Evolutionary conservation across 257 asterid species (phyloP).

Genomic region (Primulina tabacum): DNA sequence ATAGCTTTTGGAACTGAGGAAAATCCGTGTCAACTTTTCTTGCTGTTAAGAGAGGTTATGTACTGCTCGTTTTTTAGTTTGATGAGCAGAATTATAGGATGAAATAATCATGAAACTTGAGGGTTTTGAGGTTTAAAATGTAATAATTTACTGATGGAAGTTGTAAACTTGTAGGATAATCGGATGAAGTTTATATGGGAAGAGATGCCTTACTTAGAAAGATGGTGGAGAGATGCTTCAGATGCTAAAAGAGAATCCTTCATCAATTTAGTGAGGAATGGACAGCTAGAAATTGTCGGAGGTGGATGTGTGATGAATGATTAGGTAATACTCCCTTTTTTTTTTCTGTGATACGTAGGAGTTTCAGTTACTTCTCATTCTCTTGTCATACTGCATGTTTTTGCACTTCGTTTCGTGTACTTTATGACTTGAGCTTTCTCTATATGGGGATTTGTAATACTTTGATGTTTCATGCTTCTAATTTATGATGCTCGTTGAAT

Average conservation of each 20-base stretch:
- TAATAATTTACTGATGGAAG: conserved; percentile 20
- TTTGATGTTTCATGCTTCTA: conserved; percentile 4
- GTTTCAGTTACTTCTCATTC: not conserved
- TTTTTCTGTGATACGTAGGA: not conserved
- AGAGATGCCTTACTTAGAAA: conserved; percentile 98
- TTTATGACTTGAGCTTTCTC: conserved; percentile 13
- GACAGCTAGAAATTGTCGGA: conserved; percentile 96
- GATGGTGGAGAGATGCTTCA: conserved; percentile 99
- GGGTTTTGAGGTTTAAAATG: conserved; percentile 13
- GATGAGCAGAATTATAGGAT: not conserved
- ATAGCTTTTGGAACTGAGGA: not conserved
- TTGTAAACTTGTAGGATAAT: conserved; percentile 48
- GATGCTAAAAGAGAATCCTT: conserved; percentile 62
- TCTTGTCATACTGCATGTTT: not conserved
- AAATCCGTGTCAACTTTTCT: too few species aligned
- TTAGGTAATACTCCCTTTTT: conserved; percentile 63
- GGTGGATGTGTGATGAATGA: conserved; percentile 99
- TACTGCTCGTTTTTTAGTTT: not conserved
- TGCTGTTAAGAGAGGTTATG: too few species aligned
- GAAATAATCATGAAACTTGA: conserved; percentile 12
- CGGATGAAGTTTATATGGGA: conserved; percentile 98
- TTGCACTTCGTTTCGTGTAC: not conserved
- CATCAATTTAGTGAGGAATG: conserved; percentile 69
- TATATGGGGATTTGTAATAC: conserved; percentile 11
- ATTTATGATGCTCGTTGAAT: not conserved